Conservation (phyloP, 306 rosid genomes). For the Heteromeles arbutifolia region DNA sequence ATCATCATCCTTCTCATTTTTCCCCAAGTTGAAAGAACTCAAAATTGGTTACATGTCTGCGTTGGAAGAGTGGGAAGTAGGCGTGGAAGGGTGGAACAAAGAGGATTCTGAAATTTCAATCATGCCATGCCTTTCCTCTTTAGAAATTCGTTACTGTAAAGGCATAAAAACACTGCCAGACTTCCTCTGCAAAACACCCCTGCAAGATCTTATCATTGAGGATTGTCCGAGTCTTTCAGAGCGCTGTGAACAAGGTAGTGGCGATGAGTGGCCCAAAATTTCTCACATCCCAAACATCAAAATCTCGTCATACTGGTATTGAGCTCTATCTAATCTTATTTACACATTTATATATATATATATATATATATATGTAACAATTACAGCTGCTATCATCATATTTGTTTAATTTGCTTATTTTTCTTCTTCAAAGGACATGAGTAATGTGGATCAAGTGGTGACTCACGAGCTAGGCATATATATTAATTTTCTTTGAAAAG, state of each 20-base stretch:
- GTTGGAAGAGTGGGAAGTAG: neutral
- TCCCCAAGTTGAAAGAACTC: slow-evolving; percentile 6
- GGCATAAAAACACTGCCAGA: neutral
- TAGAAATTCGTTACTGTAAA: neutral
- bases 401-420: no score
- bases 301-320: no score
- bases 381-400: no score
- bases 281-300: neutral
- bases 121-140: neutral
- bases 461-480: no score
- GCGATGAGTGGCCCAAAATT: neutral
- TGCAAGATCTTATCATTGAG: neutral
- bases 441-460: no score
- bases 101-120: no score
- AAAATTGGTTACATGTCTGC: no score
- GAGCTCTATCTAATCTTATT: no score
- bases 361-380: no score
- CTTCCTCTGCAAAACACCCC: neutral
- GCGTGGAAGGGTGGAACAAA: neutral
- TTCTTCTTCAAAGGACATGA: no score
- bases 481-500: no score
- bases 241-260: neutral
- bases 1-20: neutral
- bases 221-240: neutral
- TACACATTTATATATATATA: no score